These are phyloP conservation scores for Acer campestre DNA, from an alignment of 345 rosid genomes.

Conservation along the genomic window DNA sequence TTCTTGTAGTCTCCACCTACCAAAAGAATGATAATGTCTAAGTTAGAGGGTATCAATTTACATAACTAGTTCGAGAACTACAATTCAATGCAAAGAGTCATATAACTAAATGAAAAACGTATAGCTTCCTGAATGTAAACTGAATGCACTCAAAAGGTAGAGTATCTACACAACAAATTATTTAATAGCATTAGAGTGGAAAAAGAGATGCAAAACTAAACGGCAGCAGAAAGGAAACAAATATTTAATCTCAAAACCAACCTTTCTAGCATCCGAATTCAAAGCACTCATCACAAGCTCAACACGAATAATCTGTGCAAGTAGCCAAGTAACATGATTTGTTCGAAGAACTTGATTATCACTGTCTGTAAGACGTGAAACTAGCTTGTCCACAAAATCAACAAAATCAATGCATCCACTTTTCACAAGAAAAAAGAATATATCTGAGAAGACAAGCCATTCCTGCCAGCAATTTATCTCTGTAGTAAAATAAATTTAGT, in stretches of 20 bases:
- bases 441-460: constrained; percentile 97
- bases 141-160: not conserved
- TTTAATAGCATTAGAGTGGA: not conserved
- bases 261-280: constrained; percentile 85
- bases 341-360: constrained; percentile 86
- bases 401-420: constrained; percentile 95
- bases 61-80: constrained; percentile 12
- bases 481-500: constrained; percentile 41
- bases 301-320: constrained; percentile 82
- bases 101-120: constrained; percentile 1
- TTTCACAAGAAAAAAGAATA: constrained; percentile 81
- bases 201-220: constrained; percentile 10
- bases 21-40: constrained; percentile 34
- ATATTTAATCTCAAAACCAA: constrained; percentile 33
- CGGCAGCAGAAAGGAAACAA: constrained; percentile 4
- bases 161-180: constrained; percentile 9
- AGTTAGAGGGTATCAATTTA: constrained; percentile 26
- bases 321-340: constrained; percentile 97
- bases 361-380: constrained; percentile 61
- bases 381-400: constrained; percentile 96
- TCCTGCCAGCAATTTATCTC: constrained; percentile 98
- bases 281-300: constrained; percentile 84
- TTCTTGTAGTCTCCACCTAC: constrained; percentile 90
- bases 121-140: not conserved
- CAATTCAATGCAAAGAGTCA: constrained; percentile 14